These are phyloP conservation scores for Globisporangium alternatum DNA, from an alignment of 352 stramenopile species.

Conservation along the genomic window DNA sequence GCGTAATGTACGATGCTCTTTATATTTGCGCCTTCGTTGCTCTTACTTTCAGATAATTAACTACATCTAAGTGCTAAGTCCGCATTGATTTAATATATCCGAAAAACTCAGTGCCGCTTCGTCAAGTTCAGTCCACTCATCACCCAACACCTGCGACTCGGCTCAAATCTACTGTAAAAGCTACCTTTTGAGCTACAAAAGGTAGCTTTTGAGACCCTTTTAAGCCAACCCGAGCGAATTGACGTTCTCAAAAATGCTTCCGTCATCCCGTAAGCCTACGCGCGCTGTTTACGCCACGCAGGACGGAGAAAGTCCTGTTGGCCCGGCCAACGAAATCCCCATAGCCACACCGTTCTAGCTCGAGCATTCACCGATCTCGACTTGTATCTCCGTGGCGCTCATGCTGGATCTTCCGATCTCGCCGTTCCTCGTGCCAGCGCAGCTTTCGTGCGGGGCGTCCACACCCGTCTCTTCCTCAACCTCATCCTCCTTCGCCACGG, in stretches of 20 bases:
- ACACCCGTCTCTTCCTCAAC: background rate
- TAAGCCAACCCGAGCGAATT: background rate
- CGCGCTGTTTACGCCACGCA: slow-evolving; percentile 5
- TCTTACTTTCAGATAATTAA: no score
- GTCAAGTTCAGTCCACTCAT: slow-evolving; percentile 9
- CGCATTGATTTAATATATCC: no score
- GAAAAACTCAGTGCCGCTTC: background rate
- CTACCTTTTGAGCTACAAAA: no score
- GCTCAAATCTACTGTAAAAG: background rate
- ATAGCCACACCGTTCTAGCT: background rate
- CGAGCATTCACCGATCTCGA: background rate
- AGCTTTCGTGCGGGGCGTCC: background rate
- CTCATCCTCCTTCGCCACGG: no score
- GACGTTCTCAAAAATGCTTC: background rate
- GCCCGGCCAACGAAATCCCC: slow-evolving; percentile 2
- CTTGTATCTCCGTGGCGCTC: background rate
- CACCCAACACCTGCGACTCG: background rate
- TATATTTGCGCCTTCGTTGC: no score
- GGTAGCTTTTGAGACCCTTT: no score
- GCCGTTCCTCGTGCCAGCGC: slow-evolving; percentile 5
- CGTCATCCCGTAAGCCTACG: background rate
- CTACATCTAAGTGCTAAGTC: no score
- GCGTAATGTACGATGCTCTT: no score
- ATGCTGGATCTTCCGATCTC: slow-evolving; percentile 12
- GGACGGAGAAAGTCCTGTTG: background rate